Base-by-base conservation (phyloP, 164 flowering plant genomes). In the Euptelea pleiosperma region DNA sequence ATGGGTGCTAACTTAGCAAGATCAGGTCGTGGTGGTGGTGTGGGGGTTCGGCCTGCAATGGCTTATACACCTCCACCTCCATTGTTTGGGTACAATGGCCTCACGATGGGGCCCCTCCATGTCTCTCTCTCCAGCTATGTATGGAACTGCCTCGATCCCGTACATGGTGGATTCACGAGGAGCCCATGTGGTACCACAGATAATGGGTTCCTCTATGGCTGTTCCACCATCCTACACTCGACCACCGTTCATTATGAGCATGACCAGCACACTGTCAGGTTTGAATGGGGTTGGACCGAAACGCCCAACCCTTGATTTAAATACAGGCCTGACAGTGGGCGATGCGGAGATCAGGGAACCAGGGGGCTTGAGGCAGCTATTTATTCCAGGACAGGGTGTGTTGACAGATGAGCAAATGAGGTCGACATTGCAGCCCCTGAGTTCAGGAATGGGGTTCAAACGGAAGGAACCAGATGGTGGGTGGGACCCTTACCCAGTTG, bases 401-500 rank as follows among this genome's bases (percentile, higher is more conserved):
- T 40, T 73, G 6, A 43, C 71, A 67, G 94, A 78, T 16, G 95
- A 79, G 60, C 85, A 71, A 41, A 30, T 66, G 58, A 66, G 81
- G 69, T 16, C 50, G 8, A 43, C 42, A 3, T 28, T 63, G 21
- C 85, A 72, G 49, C 69, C 80, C 6, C 57, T 72, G 2, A 68
- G 87, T 62, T 75, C 85, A 6, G 79, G 76, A 22, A 52, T 49
- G 74, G 74, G 61, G 76, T 57, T 59, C 19, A 92, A 86, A 61
- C 73, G 97, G 51, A 86, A 81, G 73, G 97, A 89, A 67, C 87
- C 92, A 2, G 97, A 90, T 10, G 52, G 76, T 41, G 91, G 87
- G 22, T 83, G 85, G 87, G 94, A 84, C 25, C 25, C 64, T 3
- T 80, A 57, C 66, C 68, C 77, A 8, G 53, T 60, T 19, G 64